Conservation (phyloP, 805 yeast genomes). For the Candida maesae region DNA sequence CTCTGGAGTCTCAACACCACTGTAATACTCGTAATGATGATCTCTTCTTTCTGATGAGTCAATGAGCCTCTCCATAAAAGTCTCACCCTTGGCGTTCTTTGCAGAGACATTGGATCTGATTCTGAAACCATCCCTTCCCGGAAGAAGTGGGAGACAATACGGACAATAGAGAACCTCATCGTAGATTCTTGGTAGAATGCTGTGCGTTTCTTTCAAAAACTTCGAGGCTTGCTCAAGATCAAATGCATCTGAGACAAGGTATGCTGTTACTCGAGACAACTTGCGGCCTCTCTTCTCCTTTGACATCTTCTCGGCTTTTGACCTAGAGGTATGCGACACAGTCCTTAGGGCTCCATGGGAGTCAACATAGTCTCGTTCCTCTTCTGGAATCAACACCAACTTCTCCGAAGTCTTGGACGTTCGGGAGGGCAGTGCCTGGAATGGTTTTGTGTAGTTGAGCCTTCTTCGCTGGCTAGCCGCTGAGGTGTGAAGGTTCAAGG, state of each 20-base stretch:
- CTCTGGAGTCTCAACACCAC: slow-evolving; percentile 64
- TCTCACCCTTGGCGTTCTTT: slow-evolving; percentile 36
- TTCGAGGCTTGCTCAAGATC: slow-evolving; percentile 57
- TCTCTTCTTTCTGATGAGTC: slow-evolving; percentile 82
- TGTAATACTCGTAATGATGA: slow-evolving; percentile 87
- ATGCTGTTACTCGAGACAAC: slow-evolving; percentile 86
- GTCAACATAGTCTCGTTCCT: slow-evolving; percentile 20
- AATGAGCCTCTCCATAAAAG: slow-evolving; percentile 69
- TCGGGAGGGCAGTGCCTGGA: slow-evolving; percentile 60
- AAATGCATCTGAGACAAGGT: slow-evolving; percentile 81
- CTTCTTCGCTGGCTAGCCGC: slow-evolving; percentile 13
- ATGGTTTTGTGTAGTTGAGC: slow-evolving; percentile 40
- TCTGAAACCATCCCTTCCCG: slow-evolving; percentile 77
- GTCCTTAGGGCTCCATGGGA: slow-evolving; percentile 5
- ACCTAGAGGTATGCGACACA: slow-evolving; percentile 11
- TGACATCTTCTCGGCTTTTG: slow-evolving; percentile 51
- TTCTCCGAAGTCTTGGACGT: slow-evolving; percentile 85
- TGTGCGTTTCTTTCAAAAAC: slow-evolving; percentile 67
- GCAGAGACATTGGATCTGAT: slow-evolving; percentile 59
- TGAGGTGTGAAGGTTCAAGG: slow-evolving; percentile 16
- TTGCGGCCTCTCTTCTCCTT: slow-evolving; percentile 46
- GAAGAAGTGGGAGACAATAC: slow-evolving; percentile 78
- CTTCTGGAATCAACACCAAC: slow-evolving; percentile 77
- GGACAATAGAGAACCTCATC: slow-evolving; percentile 94
- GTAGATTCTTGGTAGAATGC: slow-evolving; percentile 80